These are phyloP conservation scores for Phellopilus nigrolimitatus DNA, from an alignment of 1,284 basidiomycete species.

Conservation along the genomic window DNA sequence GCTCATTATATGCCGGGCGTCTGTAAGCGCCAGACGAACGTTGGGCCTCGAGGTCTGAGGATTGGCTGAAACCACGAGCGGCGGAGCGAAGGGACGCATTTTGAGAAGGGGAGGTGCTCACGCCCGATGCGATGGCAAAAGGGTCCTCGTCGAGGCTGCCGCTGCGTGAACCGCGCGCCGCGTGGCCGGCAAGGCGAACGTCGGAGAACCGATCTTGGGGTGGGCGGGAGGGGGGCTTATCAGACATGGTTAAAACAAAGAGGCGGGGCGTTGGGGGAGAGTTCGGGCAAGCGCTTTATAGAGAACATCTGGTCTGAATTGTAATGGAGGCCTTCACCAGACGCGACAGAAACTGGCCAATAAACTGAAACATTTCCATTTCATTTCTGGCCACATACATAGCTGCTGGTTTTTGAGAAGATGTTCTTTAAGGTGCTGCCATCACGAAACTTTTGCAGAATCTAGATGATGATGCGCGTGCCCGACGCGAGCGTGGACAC, in stretches of 20 bases:
- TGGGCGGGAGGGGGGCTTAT: neutral
- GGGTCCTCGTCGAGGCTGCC: neutral
- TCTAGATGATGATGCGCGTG: no score
- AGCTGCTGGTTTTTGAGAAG: no score
- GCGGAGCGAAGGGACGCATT: neutral
- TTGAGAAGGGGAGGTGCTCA: slow-evolving; percentile 1
- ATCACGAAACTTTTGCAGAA: no score
- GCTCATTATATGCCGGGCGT: neutral
- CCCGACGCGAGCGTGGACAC: no score
- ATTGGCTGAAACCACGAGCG: neutral
- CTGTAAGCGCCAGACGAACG: neutral
- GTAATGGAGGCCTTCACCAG: slow-evolving; percentile 3
- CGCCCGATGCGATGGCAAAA: slow-evolving; percentile 4
- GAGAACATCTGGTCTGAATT: slow-evolving; percentile 3
- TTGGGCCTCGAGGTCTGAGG: neutral
- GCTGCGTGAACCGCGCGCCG: neutral
- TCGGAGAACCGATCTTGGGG: neutral
- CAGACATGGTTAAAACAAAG: neutral
- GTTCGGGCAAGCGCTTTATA: neutral
- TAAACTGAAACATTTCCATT: no score
- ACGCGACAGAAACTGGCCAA: no score
- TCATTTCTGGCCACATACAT: no score
- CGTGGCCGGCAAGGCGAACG: neutral
- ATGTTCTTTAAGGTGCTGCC: no score
- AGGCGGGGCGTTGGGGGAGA: neutral